A percentile compares a stretch with the other conserved stretches of the same genome.
Evolutionary conservation across 2,329 filamentous ascomycete genomes (phyloP).

Genomic region (Venturia pyrina): DNA sequence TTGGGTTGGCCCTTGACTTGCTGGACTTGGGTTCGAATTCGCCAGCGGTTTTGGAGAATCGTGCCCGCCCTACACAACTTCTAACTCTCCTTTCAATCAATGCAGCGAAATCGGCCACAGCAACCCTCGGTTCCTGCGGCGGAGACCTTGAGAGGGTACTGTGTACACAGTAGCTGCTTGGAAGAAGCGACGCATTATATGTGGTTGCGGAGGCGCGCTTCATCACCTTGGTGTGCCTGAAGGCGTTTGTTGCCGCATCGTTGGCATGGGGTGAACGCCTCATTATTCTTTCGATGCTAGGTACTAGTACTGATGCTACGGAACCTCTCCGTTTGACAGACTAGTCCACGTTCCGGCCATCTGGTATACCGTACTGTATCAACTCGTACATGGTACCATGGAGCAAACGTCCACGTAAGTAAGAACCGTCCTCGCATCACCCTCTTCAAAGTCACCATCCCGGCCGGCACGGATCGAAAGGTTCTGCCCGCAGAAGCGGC

Average conservation of each 20-base stretch:
- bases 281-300: background rate
- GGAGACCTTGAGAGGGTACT: too few relatives aligned
- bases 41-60: background rate
- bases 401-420: too few relatives aligned
- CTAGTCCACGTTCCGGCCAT: too few relatives aligned
- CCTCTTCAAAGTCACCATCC: background rate
- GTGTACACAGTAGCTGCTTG: background rate
- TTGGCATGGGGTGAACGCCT: too few relatives aligned
- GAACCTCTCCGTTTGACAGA: too few relatives aligned
- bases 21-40: too few relatives aligned
- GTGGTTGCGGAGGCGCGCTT: too few relatives aligned
- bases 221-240: background rate
- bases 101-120: background rate
- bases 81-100: too few relatives aligned
- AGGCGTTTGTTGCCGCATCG: background rate
- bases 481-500: background rate
- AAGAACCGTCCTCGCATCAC: too few relatives aligned
- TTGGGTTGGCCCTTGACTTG: background rate
- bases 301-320: too few relatives aligned
- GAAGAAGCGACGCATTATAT: background rate
- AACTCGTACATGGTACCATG: too few relatives aligned
- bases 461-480: background rate
- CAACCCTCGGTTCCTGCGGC: background rate
- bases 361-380: too few relatives aligned
- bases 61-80: background rate